A percentile compares a stretch with the other conserved stretches of the same genome.
phyloP scores from a whole-genome alignment of 75 land plant genomes.

The Ceratopteris richardii region DNA sequence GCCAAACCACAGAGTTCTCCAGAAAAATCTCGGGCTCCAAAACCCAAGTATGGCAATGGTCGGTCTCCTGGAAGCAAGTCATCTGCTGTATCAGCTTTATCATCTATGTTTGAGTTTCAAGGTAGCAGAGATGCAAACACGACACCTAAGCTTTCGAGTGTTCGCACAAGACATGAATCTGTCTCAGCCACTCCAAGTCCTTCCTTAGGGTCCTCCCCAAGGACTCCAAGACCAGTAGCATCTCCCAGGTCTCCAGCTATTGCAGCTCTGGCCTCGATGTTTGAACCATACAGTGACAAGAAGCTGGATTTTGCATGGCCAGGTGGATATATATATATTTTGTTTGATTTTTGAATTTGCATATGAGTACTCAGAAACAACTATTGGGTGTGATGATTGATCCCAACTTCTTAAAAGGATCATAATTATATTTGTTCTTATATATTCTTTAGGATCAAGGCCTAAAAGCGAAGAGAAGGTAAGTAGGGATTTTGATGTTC shows the following conservation, averaged over 20 bases:
- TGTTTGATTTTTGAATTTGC: no score
- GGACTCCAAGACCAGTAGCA: constrained; percentile 24
- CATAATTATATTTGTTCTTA: no score
- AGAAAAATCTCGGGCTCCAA: neutral
- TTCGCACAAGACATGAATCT: neutral
- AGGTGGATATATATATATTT: neutral
- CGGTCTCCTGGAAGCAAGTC: neutral
- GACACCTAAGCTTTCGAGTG: neutral
- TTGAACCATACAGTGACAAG: constrained; percentile 34
- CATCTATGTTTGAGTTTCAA: constrained; percentile 7
- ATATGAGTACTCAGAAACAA: no score
- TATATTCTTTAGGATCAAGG: neutral
- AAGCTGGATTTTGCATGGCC: constrained; percentile 17
- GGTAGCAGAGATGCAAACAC: neutral
- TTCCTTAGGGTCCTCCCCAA: constrained; percentile 16
- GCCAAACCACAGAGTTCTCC: neutral
- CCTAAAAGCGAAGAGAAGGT: neutral
- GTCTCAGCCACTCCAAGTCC: neutral
- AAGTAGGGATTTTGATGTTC: neutral
- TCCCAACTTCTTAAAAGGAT: no score
- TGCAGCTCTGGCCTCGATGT: constrained; percentile 46
- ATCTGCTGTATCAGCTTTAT: neutral
- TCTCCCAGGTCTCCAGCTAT: constrained; percentile 46
- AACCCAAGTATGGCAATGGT: neutral
- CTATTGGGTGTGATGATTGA: no score